A percentile compares a stretch with the other conserved stretches of the same genome.
These are phyloP conservation scores for Thermoascus crustaceus DNA, from an alignment of 2,329 filamentous ascomycete species.

Conservation along the genomic window DNA sequence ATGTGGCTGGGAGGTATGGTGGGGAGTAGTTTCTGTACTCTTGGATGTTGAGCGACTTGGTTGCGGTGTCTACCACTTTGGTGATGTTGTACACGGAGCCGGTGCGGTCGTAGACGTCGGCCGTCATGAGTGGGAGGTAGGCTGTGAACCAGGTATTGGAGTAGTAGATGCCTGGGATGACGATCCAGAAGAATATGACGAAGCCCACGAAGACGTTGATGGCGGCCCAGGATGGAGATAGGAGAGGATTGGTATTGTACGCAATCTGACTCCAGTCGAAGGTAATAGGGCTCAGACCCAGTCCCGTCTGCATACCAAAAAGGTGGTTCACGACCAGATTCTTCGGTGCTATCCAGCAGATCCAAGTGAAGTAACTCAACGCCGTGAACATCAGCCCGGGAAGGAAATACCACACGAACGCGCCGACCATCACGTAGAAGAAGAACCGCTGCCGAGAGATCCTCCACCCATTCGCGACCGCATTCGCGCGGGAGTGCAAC, in stretches of 20 bases:
- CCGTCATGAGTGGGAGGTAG: conserved; percentile 52
- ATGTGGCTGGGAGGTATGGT: conserved; percentile 54
- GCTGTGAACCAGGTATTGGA: conserved; percentile 46
- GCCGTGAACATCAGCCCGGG: conserved; percentile 44
- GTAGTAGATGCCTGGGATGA: conserved; percentile 29
- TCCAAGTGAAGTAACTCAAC: conserved; percentile 42
- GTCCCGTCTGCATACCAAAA: conserved; percentile 31
- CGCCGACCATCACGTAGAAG: conserved; percentile 20
- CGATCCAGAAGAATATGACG: conserved; percentile 18
- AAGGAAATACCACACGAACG: conserved; percentile 44
- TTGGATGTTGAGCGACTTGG: conserved; percentile 49
- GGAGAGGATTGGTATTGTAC: conserved; percentile 27
- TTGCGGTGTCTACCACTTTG: conserved; percentile 45
- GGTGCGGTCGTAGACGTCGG: conserved; percentile 53
- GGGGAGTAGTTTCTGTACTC: conserved; percentile 58
- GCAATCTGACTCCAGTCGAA: conserved; percentile 29
- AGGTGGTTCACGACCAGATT: conserved; percentile 41
- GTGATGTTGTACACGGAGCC: conserved; percentile 51
- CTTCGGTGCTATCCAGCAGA: conserved; percentile 43
- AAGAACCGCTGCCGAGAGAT: conserved; percentile 34
- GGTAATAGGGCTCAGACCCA: conserved; percentile 23
- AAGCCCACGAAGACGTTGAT: conserved; percentile 25
- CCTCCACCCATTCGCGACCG: conserved; percentile 30
- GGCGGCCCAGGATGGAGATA: conserved; percentile 23
- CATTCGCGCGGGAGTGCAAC: conserved; percentile 31